Percentiles rank a stretch among this genome's conserved stretches.
Evolutionary conservation across 2,329 filamentous ascomycete genomes (phyloP).

Genomic region (Monilinia aucupariae): DNA sequence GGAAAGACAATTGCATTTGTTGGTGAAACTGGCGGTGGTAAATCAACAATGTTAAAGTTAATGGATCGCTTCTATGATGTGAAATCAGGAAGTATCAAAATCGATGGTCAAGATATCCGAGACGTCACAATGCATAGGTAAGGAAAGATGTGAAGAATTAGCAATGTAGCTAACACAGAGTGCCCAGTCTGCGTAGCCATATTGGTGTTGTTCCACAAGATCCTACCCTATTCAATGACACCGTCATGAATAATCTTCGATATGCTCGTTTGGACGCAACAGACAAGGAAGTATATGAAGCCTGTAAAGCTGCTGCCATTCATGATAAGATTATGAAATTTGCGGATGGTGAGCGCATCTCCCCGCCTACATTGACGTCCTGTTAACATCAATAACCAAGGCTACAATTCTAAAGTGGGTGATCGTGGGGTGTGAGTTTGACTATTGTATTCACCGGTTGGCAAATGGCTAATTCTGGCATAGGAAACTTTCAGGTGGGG

Average conservation of each 20-base stretch:
- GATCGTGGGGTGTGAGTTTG: slow-evolving; percentile 46
- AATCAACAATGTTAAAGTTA: slow-evolving; percentile 41
- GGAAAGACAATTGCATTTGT: slow-evolving; percentile 43
- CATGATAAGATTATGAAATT: slow-evolving; percentile 52
- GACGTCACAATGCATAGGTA: slow-evolving; percentile 44
- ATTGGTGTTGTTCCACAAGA: slow-evolving; percentile 55
- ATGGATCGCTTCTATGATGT: slow-evolving; percentile 44
- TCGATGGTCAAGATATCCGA: slow-evolving; percentile 38
- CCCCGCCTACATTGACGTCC: neutral
- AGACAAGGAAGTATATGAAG: slow-evolving; percentile 38
- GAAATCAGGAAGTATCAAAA: slow-evolving; percentile 37
- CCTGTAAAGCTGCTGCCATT: slow-evolving; percentile 53
- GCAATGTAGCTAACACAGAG: slow-evolving; percentile 17
- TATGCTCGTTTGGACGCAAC: slow-evolving; percentile 32
- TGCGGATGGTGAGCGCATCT: slow-evolving; percentile 49
- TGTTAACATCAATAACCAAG: slow-evolving; percentile 18
- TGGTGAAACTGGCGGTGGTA: slow-evolving; percentile 42
- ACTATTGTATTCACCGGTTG: neutral
- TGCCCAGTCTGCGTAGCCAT: slow-evolving; percentile 36
- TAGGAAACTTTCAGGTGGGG: slow-evolving; percentile 82
- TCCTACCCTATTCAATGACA: slow-evolving; percentile 50
- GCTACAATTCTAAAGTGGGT: slow-evolving; percentile 44
- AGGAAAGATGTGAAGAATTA: slow-evolving; percentile 40
- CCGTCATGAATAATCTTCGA: slow-evolving; percentile 39
- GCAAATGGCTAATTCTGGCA: slow-evolving; percentile 50